Percentiles rank a stretch among this genome's conserved stretches.
Conservation (phyloP, 257 asterid genomes). For the Penstemon davidsonii region DNA sequence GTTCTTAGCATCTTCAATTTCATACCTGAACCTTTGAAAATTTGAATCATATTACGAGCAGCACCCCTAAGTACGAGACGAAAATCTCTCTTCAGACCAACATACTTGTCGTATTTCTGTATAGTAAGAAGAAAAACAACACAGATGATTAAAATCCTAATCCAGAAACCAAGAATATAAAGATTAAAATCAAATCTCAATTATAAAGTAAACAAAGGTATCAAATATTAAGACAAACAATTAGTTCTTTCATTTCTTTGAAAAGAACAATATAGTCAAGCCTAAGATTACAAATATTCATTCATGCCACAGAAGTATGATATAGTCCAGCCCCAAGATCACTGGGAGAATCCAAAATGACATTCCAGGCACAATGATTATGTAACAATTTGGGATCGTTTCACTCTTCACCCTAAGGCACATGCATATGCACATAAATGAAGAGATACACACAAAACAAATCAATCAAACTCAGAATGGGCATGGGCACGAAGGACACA, state of each 20-base stretch:
- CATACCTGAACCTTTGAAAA: conserved; percentile 92
- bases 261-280: too few relatives aligned
- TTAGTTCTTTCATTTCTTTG: too few relatives aligned
- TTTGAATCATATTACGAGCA: conserved; percentile 87
- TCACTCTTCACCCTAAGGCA: conserved; percentile 11
- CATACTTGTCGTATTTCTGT: too few relatives aligned
- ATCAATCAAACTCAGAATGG: neutral
- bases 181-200: conserved; percentile 17
- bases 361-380: neutral
- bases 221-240: too few relatives aligned
- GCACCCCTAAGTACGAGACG: conserved; percentile 95
- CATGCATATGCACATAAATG: neutral
- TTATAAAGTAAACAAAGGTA: neutral
- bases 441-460: neutral
- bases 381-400: neutral
- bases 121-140: too few relatives aligned
- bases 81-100: too few relatives aligned
- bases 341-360: neutral
- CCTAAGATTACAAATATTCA: neutral
- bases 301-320: conserved; percentile 7
- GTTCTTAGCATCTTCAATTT: conserved; percentile 10
- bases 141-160: too few relatives aligned
- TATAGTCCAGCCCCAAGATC: neutral
- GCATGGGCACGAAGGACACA: neutral
- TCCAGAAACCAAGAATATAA: too few relatives aligned